These are phyloP conservation scores for Pleurotus ostreatus DNA, from an alignment of 768 basidiomycete genomes.

Conservation along the genomic window DNA sequence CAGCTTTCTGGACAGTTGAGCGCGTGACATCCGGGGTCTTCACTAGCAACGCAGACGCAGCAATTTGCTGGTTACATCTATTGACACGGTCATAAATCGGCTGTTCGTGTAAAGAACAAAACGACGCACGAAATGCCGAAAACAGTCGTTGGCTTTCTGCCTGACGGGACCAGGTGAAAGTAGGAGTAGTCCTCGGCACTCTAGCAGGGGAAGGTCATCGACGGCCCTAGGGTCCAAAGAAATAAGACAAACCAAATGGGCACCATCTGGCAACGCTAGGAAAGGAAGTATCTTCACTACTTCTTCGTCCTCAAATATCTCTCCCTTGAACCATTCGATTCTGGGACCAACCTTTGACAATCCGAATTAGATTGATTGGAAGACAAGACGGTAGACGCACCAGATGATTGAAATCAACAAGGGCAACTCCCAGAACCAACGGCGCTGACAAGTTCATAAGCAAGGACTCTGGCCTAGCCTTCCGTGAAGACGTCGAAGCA, in stretches of 20 bases:
- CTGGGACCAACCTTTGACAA: conserved; percentile 79
- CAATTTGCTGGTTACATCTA: conserved; percentile 94
- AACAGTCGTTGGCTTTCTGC: conserved; percentile 70
- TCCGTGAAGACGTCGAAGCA: conserved; percentile 55
- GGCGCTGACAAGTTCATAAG: conserved; percentile 60
- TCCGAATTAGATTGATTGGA: conserved; percentile 11
- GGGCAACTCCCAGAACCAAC: conserved; percentile 78
- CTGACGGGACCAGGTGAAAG: conserved; percentile 82
- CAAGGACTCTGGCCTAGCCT: conserved; percentile 77
- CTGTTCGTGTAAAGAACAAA: neutral
- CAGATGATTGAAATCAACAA: conserved; percentile 95
- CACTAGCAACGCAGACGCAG: conserved; percentile 71
- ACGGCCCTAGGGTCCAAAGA: conserved; percentile 7
- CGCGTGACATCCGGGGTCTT: conserved; percentile 86
- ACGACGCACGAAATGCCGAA: conserved; percentile 90
- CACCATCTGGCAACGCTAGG: conserved; percentile 94
- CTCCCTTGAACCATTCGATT: conserved; percentile 79
- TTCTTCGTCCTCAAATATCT: conserved; percentile 82
- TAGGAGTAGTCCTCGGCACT: conserved; percentile 94
- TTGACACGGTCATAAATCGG: neutral
- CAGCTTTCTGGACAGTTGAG: conserved; percentile 95
- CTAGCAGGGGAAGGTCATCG: conserved; percentile 29
- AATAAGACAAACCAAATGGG: conserved; percentile 70
- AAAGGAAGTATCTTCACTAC: conserved; percentile 86
- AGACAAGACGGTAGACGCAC: conserved; percentile 37